phyloP scores from a whole-genome alignment of 768 basidiomycete genomes.

The Boletus pseudopeckii region DNA sequence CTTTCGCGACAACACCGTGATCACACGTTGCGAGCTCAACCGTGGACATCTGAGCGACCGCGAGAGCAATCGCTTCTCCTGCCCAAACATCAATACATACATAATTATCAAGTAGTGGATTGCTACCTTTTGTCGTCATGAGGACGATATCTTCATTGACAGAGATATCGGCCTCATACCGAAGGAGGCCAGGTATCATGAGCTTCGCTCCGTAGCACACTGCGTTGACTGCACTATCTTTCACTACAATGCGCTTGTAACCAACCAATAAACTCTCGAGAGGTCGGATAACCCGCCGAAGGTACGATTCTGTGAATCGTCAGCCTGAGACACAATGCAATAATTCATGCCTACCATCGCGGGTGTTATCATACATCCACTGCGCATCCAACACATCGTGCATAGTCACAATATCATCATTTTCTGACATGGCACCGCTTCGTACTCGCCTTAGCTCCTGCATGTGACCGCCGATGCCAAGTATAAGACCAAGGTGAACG shows the following conservation, averaged over 20 bases:
- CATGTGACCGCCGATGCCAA: constrained; percentile 99
- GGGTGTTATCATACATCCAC: constrained; percentile 96
- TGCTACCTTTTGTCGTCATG: constrained; percentile 94
- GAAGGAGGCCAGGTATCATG: constrained; percentile 97
- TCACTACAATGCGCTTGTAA: constrained; percentile 98
- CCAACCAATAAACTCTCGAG: constrained; percentile 91
- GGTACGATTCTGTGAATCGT: constrained; percentile 75
- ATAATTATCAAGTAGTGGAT: background rate
- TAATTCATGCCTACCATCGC: constrained; percentile 66
- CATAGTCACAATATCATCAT: constrained; percentile 99
- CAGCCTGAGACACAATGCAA: constrained; percentile 9
- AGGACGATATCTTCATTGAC: constrained; percentile 94
- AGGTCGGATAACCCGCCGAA: constrained; percentile 91
- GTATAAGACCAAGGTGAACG: constrained; percentile 89
- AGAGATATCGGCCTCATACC: constrained; percentile 94
- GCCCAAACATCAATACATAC: constrained; percentile 4
- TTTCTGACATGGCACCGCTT: constrained; percentile 95
- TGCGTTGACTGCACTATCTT: constrained; percentile 98
- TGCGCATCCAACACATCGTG: constrained; percentile 99
- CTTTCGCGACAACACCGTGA: constrained; percentile 98
- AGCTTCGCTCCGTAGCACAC: constrained; percentile 99
- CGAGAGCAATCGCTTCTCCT: constrained; percentile 93
- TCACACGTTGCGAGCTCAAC: constrained; percentile 97
- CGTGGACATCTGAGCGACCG: constrained; percentile 96
- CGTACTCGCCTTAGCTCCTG: constrained; percentile 94